phyloP scores from a whole-genome alignment of 2,329 filamentous ascomycete species.

The Ceratocystis harringtonii region DNA sequence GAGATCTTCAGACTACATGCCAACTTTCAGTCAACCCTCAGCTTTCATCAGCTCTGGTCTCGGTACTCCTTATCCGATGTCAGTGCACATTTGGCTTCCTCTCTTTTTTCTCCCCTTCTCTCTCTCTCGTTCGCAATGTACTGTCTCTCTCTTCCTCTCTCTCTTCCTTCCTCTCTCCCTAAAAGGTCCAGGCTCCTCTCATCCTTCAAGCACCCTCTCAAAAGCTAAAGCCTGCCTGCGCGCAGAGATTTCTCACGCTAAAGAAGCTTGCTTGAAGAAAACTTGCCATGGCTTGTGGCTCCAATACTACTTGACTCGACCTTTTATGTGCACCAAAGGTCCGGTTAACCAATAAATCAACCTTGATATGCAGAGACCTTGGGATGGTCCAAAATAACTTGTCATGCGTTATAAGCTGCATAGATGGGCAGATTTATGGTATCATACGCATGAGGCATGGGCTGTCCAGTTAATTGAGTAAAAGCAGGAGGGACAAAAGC shows the following conservation, averaged over 20 bases:
- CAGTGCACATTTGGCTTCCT: background rate
- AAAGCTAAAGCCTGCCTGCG: background rate
- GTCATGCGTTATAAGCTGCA: no score
- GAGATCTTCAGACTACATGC: background rate
- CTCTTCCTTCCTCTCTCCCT: no score
- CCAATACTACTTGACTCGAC: background rate
- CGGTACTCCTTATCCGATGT: conserved; percentile 3
- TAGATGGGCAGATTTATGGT: no score
- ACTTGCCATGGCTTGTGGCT: background rate
- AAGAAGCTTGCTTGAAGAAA: background rate
- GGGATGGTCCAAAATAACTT: background rate
- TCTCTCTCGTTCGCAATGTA: background rate
- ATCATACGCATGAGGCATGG: no score
- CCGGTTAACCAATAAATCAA: background rate
- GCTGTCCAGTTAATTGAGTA: no score
- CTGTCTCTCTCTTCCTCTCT: background rate
- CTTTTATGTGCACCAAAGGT: background rate
- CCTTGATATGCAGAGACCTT: background rate
- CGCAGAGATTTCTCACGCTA: background rate
- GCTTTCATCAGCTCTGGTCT: background rate
- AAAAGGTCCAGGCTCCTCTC: no score
- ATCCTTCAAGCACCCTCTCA: no score
- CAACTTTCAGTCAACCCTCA: background rate
- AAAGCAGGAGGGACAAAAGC: background rate
- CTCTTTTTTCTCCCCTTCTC: background rate